Percentiles rank a stretch among this genome's conserved stretches.
Conservation (phyloP, 1,284 basidiomycete genomes). For the Apiotrichum gamsii region DNA sequence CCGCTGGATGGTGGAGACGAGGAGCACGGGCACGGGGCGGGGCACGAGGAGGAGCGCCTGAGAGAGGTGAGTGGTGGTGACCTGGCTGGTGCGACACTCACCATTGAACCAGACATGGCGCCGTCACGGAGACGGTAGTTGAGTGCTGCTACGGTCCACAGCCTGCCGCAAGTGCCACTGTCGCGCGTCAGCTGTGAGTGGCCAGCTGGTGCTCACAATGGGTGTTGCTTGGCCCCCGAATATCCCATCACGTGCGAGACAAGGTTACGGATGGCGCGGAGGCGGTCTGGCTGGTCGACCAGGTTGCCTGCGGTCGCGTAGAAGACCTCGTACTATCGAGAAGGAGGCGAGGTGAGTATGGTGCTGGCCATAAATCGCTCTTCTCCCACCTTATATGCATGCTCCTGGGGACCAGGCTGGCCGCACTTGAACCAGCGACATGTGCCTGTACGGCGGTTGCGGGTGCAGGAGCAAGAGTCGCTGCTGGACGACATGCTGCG, state of each 20-base stretch:
- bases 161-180: constrained; percentile 14
- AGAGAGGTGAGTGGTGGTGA: neutral
- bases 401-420: constrained; percentile 14
- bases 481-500: too few species aligned
- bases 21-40: constrained; percentile 7
- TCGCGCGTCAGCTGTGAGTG: neutral
- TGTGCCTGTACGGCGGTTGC: neutral
- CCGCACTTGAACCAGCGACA: constrained; percentile 17
- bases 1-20: constrained; percentile 7
- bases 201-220: too few species aligned
- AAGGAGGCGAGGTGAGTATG: neutral
- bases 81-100: neutral
- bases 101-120: constrained; percentile 10
- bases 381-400: constrained; percentile 13
- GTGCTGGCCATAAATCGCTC: neutral
- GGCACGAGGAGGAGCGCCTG: constrained; percentile 16
- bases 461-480: constrained; percentile 1
- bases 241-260: constrained; percentile 10
- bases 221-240: constrained; percentile 3
- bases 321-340: constrained; percentile 17
- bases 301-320: constrained; percentile 13
- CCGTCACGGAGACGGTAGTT: constrained; percentile 20
- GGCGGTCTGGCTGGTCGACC: constrained; percentile 1
- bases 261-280: constrained; percentile 1
- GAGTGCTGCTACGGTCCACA: constrained; percentile 16